Evolutionary conservation across 2,329 filamentous ascomycete genomes (phyloP).

Genomic region (Botrytis squamosa): DNA sequence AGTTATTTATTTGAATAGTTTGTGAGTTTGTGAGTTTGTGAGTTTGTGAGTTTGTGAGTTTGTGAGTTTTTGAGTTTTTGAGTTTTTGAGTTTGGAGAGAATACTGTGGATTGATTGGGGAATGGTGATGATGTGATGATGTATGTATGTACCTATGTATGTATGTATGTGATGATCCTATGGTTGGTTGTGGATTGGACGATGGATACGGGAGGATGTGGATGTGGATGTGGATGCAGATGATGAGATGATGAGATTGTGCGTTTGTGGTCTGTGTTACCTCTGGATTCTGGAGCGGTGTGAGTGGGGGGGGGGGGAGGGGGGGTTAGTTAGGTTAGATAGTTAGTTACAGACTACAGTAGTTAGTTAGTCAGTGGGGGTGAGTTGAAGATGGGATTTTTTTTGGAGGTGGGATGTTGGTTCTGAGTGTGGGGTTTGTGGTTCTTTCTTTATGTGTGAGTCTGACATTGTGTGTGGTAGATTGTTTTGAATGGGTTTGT

Average conservation of each 20-base stretch:
- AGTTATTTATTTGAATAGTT: neutral
- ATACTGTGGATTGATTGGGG: neutral
- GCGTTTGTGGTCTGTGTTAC: neutral
- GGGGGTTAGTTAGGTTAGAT: neutral
- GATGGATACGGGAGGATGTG: neutral
- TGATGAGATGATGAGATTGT: constrained; percentile 1
- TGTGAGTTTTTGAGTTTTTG: neutral
- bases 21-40: neutral
- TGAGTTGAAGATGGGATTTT: neutral
- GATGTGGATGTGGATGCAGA: neutral
- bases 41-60: neutral
- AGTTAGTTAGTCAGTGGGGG: neutral
- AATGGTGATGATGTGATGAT: neutral
- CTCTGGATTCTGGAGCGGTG: neutral
- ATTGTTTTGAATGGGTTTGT: neutral
- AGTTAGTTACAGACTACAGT: too few relatives aligned
- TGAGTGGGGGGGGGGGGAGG: neutral
- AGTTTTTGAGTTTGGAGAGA: neutral
- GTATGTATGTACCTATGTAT: too few relatives aligned
- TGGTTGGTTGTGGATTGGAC: constrained; percentile 1
- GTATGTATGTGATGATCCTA: neutral
- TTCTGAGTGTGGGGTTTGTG: neutral
- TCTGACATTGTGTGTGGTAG: neutral
- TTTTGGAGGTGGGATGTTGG: neutral
- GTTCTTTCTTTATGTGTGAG: too few relatives aligned